phyloP scores from a whole-genome alignment of 129 eudicot genomes.

The Heracleum sosnowskyi region DNA sequence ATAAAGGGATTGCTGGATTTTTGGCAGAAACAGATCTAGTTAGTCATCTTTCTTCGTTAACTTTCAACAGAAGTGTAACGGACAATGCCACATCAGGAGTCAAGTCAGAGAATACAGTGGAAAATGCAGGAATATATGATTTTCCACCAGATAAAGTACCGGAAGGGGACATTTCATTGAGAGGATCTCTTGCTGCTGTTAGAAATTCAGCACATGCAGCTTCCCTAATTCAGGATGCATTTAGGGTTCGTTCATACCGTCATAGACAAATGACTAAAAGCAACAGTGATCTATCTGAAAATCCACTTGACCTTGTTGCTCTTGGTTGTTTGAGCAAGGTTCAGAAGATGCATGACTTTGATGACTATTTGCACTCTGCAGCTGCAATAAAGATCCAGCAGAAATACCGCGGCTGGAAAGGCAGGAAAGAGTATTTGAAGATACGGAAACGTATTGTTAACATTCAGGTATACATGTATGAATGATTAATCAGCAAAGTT shows the following conservation, averaged over 20 bases:
- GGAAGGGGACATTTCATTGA: conserved; percentile 14
- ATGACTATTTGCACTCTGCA: conserved; percentile 26
- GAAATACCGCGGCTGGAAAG: conserved; percentile 31
- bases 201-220: conserved; percentile 30
- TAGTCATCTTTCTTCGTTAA: conserved; percentile 21
- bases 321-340: conserved; percentile 18
- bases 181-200: conserved; percentile 25
- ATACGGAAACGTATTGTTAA: conserved; percentile 23
- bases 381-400: conserved; percentile 27
- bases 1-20: conserved; percentile 37
- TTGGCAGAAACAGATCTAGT: conserved; percentile 32
- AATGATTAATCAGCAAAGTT: not conserved
- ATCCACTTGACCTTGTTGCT: conserved; percentile 14
- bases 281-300: conserved; percentile 7
- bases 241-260: conserved; percentile 23
- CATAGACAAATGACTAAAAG: conserved; percentile 15
- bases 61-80: not conserved
- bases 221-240: conserved; percentile 22
- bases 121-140: conserved; percentile 4
- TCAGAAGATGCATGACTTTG: conserved; percentile 14
- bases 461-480: conserved; percentile 20
- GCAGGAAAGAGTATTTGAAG: conserved; percentile 24
- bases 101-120: not conserved
- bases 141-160: not conserved
- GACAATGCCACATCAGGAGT: conserved; percentile 3